Base-by-base conservation (phyloP, 106 monocot species). In the Dendrobium nobile region DNA sequence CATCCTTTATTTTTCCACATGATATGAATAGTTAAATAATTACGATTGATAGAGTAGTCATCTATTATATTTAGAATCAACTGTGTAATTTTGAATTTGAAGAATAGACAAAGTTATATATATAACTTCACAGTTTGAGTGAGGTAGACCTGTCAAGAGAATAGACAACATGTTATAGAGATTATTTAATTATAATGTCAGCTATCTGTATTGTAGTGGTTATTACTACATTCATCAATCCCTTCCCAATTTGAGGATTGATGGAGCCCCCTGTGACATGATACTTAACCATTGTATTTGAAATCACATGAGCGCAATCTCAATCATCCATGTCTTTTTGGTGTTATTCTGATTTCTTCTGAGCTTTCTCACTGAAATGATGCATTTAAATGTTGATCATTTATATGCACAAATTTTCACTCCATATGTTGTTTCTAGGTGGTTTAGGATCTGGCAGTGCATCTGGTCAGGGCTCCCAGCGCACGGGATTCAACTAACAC, bases 401-500 rank as follows among this genome's bases (percentile, higher is more conserved):
- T 15, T 27, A 72, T n/a, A 72, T 40, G 72, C 27, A 6, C 40
- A 28, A 33, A 8, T 40, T 10, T 37, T 61, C 37, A 72, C 75
- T 44, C 41, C 61, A 54, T 31, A 77, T 48, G 44, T 74, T 15
- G 75, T n/a, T 67, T 82, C 4, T 78, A 89, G 87, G 85, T 81
- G 83, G 82, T 56, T 88, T 81, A 79, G 74, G 87, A 33, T 84
- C 86, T 24, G 88, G 82, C 76, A 87, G 86, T 80, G 67, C 73
- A 67, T 56, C 85, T 67, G 40, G 80, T 54, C 82, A 86, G 73
- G 79, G 84, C 42, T 80, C 48, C 54, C 26, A 42, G 72, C 77
- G 56, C 82, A 90, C 45, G 87, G 47, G 91, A 90, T 78, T 82
- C 81, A 79, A 91, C 84, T 81, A 94, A 94, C 82, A 94, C 93